A percentile compares a stretch with the other conserved stretches of the same genome.
Conservation (phyloP, 805 yeast species). For the Ogataea chonburiensis region DNA sequence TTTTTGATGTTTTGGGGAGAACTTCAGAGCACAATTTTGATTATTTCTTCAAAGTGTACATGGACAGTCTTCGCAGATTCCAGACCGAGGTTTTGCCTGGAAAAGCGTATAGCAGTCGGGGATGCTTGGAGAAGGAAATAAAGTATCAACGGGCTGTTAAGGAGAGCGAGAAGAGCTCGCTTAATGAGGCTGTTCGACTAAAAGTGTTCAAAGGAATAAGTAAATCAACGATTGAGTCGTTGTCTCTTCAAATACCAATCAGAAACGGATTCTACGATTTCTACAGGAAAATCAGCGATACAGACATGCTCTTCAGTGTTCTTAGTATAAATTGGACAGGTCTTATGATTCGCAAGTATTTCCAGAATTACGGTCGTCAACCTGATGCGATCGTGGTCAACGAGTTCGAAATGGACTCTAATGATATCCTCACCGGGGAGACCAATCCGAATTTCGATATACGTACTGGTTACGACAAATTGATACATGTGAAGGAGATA, state of each 20-base stretch:
- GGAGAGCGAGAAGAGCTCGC: constrained; percentile 48
- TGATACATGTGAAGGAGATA: constrained; percentile 23
- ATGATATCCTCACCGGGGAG: constrained; percentile 27
- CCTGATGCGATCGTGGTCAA: constrained; percentile 41
- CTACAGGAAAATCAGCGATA: constrained; percentile 9
- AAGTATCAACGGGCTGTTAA: constrained; percentile 45
- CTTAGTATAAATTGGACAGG: constrained; percentile 66
- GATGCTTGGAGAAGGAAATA: constrained; percentile 41
- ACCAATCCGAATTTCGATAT: constrained; percentile 28
- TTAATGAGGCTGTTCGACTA: constrained; percentile 38
- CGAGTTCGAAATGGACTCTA: constrained; percentile 44
- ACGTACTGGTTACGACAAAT: constrained; percentile 58
- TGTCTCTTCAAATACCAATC: constrained; percentile 38
- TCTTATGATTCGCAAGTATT: constrained; percentile 40
- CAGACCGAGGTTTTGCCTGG: constrained; percentile 17
- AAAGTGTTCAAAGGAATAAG: constrained; percentile 44
- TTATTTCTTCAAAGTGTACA: constrained; percentile 45
- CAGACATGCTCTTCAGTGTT: constrained; percentile 28
- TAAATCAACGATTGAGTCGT: constrained; percentile 30
- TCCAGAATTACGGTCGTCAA: constrained; percentile 13
- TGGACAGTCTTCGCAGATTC: constrained; percentile 37
- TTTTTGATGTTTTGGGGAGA: constrained; percentile 49
- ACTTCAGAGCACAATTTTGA: constrained; percentile 39
- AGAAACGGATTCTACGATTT: constrained; percentile 41
- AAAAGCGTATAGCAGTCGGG: constrained; percentile 31